These are phyloP conservation scores for Aspergillus sp. DNA, from an alignment of 2,329 filamentous ascomycete genomes.

Conservation along the genomic window DNA sequence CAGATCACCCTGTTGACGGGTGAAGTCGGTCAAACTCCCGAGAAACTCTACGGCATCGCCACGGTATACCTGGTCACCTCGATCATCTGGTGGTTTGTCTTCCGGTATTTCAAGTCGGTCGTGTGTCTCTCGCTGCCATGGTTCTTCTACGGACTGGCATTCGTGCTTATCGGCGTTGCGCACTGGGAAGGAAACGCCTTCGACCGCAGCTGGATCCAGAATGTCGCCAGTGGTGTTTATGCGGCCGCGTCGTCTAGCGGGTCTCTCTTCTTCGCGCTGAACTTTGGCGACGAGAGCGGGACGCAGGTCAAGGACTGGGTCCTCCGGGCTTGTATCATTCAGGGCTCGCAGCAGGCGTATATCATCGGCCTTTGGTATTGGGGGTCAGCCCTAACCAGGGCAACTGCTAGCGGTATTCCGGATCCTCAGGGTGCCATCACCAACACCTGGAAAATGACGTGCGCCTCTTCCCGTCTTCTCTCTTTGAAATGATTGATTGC, in stretches of 20 bases:
- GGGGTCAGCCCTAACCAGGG: conserved; percentile 48
- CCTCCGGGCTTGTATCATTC: conserved; percentile 58
- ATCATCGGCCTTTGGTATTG: conserved; percentile 59
- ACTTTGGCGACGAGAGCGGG: conserved; percentile 58
- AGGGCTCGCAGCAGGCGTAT: conserved; percentile 60
- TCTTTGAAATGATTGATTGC: not conserved
- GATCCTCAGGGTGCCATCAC: conserved; percentile 29
- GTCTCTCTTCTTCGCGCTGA: conserved; percentile 58
- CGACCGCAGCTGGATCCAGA: conserved; percentile 48
- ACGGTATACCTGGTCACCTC: conserved; percentile 52
- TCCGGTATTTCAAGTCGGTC: conserved; percentile 50
- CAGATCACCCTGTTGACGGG: conserved; percentile 61
- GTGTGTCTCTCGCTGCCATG: conserved; percentile 54
- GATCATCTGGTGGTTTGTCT: conserved; percentile 55
- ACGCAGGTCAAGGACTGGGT: conserved; percentile 57
- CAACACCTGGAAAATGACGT: conserved; percentile 40
- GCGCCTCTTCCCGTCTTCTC: conserved; percentile 7
- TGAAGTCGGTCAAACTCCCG: conserved; percentile 51
- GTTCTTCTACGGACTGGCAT: conserved; percentile 55
- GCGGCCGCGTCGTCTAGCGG: conserved; percentile 55
- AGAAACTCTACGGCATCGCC: conserved; percentile 53
- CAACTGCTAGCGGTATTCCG: conserved; percentile 35
- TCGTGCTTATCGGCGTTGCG: conserved; percentile 55
- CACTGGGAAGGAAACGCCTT: conserved; percentile 42
- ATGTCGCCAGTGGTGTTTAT: conserved; percentile 55